Evolutionary conservation across 768 basidiomycete genomes (phyloP), one percentile per base, ranked within the genome.

Genomic region (Serpula lacrymans): DNA sequence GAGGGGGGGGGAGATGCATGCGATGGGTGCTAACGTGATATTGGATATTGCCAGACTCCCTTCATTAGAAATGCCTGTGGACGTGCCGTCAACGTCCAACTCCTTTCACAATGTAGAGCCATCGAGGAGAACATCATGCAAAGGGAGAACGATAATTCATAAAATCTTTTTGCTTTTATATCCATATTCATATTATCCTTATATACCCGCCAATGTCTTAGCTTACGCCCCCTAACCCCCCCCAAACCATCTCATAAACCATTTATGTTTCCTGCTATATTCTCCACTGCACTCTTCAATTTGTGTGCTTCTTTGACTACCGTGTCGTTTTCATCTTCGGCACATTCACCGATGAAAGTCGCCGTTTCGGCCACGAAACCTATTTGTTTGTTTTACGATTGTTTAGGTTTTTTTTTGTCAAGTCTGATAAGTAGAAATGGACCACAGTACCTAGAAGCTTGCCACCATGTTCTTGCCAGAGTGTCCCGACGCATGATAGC

Each of bases 321-420:
- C 43, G 72, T 72, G 48, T 90, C 88, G 57, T 91, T 83, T 49
- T 93, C 92, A 54, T 95, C 91, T 63, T 92, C 89, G 4, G 80
- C 77, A 54, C 82, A 87, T 60, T 95, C 93, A 4, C 81, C 80
- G 39, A 95, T 82, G 65, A 95, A 92, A 20, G 87, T 83, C 13
- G 86, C 71, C 21, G 90, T 86, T 58, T 95, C 93, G 8, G 80
- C 69, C 12, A 77, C 81, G 51, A 89, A 86, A 9, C 83, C 88
- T 88, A 50, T n/a, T n/a, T n/a, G n/a, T n/a, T n/a, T n/a, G n/a
- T n/a, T n/a, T n/a, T n/a, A n/a, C 23, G 45, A 6, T 25, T 31
- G 33, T 30, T 39, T 33, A 13, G 24, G 23, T 24, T 39, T 37
- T 5, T n/a, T n/a, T n/a, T n/a, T 12, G 39, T 16, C 38, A 43